Base-by-base conservation (phyloP, 495 filamentous ascomycete genomes). In the Aspergillus avenaceus region DNA sequence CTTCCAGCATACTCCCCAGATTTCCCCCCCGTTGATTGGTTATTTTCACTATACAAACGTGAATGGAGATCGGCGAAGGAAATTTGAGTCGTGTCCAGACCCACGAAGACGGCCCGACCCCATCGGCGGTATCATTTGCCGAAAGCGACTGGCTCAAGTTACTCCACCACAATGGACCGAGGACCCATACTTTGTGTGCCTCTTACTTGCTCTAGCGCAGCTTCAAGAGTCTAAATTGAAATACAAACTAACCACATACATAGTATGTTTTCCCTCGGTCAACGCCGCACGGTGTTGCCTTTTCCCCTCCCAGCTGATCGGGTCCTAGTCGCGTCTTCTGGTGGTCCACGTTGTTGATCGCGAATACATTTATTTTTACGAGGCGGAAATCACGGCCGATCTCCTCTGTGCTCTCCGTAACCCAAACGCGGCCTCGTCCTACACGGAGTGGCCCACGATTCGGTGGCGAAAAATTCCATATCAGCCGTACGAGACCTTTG, bases 151-250 rank as follows among this genome's bases (percentile, higher is more conserved):
- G 22, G 31, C n/a, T 37, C 56, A 37, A 14, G 34, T 31, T 8
- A 58, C 46, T 12, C 60, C 54, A 24, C 24, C 38, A 13, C 26
- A 64, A 23, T 58, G 61, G 61, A 54, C 31, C 3, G 44, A 53
- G 25, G 61, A 60, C 42, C 58, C 58, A 3, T 59, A 64, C 37
- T 58, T 64, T 16, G 4, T 59, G 8, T 61, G 49, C 41, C 9
- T 47, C 21, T 53, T 64, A 28, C 26, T 64, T 41, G 37, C 61
- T 28, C 42, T 64, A 32, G 54, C 54, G 7, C 61, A 64, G 37
- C 18, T 52, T 14, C 50, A 64, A 45, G 47, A 60, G 44, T n/a
- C n/a, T n/a, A n/a, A n/a, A n/a, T n/a, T n/a, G n/a, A n/a, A n/a
- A n/a, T n/a, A n/a, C n/a, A n/a, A n/a, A n/a, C n/a, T n/a, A n/a